Evolutionary conservation across 2,329 filamentous ascomycete species (phyloP), one percentile per base, ranked within the genome.

Genomic region (Coleophoma cylindrospora): DNA sequence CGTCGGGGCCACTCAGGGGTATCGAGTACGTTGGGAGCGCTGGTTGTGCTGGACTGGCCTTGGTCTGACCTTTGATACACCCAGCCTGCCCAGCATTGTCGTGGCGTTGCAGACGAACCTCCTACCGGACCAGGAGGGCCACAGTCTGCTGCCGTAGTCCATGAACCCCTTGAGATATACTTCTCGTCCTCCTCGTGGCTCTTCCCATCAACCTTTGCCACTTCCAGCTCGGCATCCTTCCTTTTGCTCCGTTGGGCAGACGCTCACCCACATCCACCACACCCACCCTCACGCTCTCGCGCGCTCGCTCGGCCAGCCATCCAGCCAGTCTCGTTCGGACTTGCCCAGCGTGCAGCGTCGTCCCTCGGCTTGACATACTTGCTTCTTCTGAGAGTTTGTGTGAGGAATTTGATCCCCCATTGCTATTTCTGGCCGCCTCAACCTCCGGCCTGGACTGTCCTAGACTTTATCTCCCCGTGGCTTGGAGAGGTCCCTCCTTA

Each of bases 71-170:
- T 54, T 27, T 27, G 27, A 27, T 27, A 27, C 27, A 27, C 27
- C 27, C 27, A 17, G 47, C 50, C 54, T 54, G 47, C 56, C 43
- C 54, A 47, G 54, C 54, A 60, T 58, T 59, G 55, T 61, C 52
- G 57, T 61, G 61, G 60, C 59, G 60, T 62, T 55, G 56, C 59
- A 57, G 54, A 54, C 50, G 51, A 57, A 59, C 54, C 50, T 56
- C 51, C 41, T 44, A 22, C 41, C 15, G 6, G 55, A 49, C 54
- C n/a, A n/a, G n/a, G 55, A 54, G 59, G 57, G 56, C 49, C 49
- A 54, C 40, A 55, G 52, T 53, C 54, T 50, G 27, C 27, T 57
- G 56, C 40, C n/a, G 40, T 43, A 50, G 44, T 53, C 47, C 48
- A 53, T 56, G 54, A 57, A 58, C 55, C 53, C 19, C 47, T 51